Evolutionary conservation across 371 early-diverging fungal genomes (phyloP).

Genomic region (Mortierella sp.): DNA sequence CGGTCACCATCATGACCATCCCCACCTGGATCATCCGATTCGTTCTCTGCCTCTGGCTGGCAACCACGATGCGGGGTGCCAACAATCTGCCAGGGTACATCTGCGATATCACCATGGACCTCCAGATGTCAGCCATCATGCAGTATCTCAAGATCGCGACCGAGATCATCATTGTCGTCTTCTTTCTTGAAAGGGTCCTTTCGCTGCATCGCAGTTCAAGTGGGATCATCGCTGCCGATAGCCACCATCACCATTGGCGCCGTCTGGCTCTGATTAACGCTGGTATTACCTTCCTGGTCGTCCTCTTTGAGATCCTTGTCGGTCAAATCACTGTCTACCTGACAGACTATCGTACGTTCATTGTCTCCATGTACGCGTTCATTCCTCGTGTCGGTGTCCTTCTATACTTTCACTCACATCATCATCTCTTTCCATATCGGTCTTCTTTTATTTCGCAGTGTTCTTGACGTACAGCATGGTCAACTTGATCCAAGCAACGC

Average conservation of each 20-base stretch:
- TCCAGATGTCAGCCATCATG: conserved; percentile 36
- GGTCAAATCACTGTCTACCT: conserved; percentile 51
- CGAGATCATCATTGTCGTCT: conserved; percentile 41
- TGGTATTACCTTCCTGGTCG: conserved; percentile 52
- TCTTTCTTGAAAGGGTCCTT: conserved; percentile 55
- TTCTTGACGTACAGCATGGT: conserved; percentile 53
- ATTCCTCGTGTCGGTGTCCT: background rate
- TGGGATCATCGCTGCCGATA: conserved; percentile 6
- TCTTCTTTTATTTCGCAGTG: conserved; percentile 13
- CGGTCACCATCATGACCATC: conserved; percentile 42
- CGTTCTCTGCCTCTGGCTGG: conserved; percentile 43
- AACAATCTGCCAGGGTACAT: conserved; percentile 29
- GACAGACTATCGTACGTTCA: conserved; percentile 41
- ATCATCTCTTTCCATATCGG: background rate
- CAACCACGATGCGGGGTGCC: conserved; percentile 31
- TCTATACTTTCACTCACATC: background rate
- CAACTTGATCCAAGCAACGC: conserved; percentile 43
- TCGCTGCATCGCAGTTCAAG: conserved; percentile 34
- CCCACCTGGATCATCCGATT: conserved; percentile 49
- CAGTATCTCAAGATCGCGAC: conserved; percentile 56
- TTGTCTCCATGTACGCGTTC: background rate
- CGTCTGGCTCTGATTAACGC: conserved; percentile 54
- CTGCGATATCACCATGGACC: conserved; percentile 36
- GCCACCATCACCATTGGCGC: conserved; percentile 48
- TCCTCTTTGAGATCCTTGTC: conserved; percentile 52